Base-by-base conservation (phyloP, 2,329 filamentous ascomycete genomes). In the Stemphylium vesicarium region DNA sequence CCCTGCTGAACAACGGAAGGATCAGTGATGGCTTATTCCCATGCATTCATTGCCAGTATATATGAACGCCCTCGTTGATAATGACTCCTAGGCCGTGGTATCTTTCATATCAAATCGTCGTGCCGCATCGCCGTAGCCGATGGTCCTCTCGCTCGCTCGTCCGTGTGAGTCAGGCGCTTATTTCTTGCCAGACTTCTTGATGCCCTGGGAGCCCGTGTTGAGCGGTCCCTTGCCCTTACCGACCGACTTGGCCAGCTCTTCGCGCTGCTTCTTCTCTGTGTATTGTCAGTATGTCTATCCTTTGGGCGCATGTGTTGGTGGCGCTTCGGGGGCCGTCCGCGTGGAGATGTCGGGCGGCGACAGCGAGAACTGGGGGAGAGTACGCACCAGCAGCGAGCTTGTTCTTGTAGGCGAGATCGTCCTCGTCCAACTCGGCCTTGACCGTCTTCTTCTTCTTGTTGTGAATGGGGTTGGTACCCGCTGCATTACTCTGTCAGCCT, bases 131-230 rank as follows among this genome's bases (percentile, higher is more conserved):
- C 38, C 37, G 43, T 20, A 18, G 41, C 47, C 26, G 12, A 5
- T 50, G 32, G 31, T 26, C 22, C 20, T 38, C 16, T 39, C 33
- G n/a, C 29, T 32, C 44, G 26, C 33, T 44, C 18, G 33, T 49
- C 16, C 32, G 18, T 40, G 6, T 24, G 6, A 15, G 33, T n/a
- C 22, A 31, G 18, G 31, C 57, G 66, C 59, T 71, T 68, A 96
- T 88, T 97, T 96, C 69, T 97, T 96, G 78, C 92, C 93, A 59
- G 90, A 95, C 86, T 96, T 97, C 88, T 97, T 97, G 82, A 98
- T 96, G 60, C 92, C 92, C 80, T 96, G 91, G 43, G 83, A 78
- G 31, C 92, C 92, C 29, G 87, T 89, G 80, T 92, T 93, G 75
- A 97, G 76, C 33, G 94, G 93, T 3, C 94, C 94, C 70, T 89